Percentiles rank a stretch among this genome's conserved stretches.
Conservation (phyloP, 352 stramenopile genomes). For the Globisporangium megalacanthum region DNA sequence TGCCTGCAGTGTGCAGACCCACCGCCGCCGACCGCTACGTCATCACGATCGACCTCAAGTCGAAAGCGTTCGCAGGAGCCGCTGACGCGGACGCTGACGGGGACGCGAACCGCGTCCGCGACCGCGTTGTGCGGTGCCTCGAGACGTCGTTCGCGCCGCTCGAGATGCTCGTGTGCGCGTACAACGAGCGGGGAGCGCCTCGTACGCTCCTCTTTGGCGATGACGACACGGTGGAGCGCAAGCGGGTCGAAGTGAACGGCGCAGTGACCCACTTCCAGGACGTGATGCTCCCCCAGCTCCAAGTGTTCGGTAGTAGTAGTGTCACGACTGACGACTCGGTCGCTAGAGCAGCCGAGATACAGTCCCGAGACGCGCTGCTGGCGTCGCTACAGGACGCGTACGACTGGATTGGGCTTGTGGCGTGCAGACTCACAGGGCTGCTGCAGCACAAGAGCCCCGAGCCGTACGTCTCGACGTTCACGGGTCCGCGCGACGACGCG, state of each 20-base stretch:
- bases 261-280: slow-evolving; percentile 31
- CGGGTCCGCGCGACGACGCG: slow-evolving; percentile 24
- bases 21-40: slow-evolving; percentile 42
- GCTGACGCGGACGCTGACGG: slow-evolving; percentile 12
- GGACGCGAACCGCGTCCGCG: slow-evolving; percentile 6
- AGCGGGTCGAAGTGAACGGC: slow-evolving; percentile 58
- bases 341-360: neutral
- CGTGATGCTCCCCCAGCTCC: slow-evolving; percentile 50
- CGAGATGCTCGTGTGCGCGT: slow-evolving; percentile 72
- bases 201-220: slow-evolving; percentile 72
- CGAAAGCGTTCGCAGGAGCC: slow-evolving; percentile 21
- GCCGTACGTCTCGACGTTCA: slow-evolving; percentile 79
- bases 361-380: slow-evolving; percentile 16
- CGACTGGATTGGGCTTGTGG: slow-evolving; percentile 75
- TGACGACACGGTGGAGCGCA: slow-evolving; percentile 52
- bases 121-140: slow-evolving; percentile 44
- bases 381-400: slow-evolving; percentile 45
- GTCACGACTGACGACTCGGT: slow-evolving; percentile 7
- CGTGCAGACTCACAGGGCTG: slow-evolving; percentile 50
- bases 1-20: slow-evolving; percentile 14
- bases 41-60: slow-evolving; percentile 54
- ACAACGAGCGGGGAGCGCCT: slow-evolving; percentile 49
- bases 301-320: slow-evolving; percentile 23
- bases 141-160: slow-evolving; percentile 43
- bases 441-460: slow-evolving; percentile 46